A percentile compares a stretch with the other conserved stretches of the same genome.
Conservation (phyloP, 305 asterid species). For the Fraxinus ornus region DNA sequence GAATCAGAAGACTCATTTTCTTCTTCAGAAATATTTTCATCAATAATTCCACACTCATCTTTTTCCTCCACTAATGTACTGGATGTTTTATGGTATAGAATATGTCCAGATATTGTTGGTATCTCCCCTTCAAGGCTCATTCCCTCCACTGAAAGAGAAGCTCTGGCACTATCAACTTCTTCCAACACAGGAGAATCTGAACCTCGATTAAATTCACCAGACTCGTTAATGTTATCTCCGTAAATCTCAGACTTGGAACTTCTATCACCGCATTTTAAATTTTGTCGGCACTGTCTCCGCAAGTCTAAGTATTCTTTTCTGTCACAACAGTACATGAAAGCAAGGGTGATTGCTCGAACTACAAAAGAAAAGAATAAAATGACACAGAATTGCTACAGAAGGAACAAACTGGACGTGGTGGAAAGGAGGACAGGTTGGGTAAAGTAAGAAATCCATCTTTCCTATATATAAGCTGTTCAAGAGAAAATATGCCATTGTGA, state of each 20-base stretch:
- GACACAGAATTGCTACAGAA: neutral
- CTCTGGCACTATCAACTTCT: constrained; percentile 43
- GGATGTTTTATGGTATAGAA: constrained; percentile 15
- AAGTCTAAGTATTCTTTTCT: constrained; percentile 64
- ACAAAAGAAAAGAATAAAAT: neutral
- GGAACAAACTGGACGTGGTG: neutral
- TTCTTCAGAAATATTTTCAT: constrained; percentile 43
- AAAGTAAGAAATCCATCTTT: neutral
- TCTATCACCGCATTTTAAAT: constrained; percentile 42
- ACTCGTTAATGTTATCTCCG: constrained; percentile 41
- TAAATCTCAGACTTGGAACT: constrained; percentile 46
- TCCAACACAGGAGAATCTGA: constrained; percentile 43
- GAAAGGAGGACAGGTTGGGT: neutral
- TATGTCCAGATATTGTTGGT: neutral
- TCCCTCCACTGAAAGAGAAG: constrained; percentile 38
- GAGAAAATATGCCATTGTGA: neutral
- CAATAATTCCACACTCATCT: constrained; percentile 29
- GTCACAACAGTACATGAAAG: constrained; percentile 29
- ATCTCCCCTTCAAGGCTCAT: constrained; percentile 28
- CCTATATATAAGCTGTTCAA: neutral
- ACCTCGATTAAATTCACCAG: constrained; percentile 48
- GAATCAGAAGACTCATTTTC: constrained; percentile 59
- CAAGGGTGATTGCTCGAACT: neutral
- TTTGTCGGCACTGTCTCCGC: constrained; percentile 64
- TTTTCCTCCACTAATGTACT: constrained; percentile 36